Evolutionary conservation across 2,329 filamentous ascomycete genomes (phyloP).

Genomic region (Alternaria tenuissima): DNA sequence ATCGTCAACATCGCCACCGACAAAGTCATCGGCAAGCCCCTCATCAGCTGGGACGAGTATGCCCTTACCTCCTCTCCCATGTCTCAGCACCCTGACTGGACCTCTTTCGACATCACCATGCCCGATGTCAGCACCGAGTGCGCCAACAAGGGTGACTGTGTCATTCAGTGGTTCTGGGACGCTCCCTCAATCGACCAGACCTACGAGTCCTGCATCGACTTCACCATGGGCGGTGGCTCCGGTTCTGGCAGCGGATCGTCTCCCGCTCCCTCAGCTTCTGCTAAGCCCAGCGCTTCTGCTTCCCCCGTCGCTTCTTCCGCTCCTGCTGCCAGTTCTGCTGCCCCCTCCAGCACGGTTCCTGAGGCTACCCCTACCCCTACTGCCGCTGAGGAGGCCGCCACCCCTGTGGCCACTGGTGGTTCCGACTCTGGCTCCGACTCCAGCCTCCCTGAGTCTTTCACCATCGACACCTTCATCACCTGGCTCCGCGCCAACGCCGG

Average conservation of each 20-base stretch:
- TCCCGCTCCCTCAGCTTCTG: slow-evolving; percentile 19
- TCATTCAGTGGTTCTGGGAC: slow-evolving; percentile 71
- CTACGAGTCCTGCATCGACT: slow-evolving; percentile 70
- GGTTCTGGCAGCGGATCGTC: slow-evolving; percentile 26
- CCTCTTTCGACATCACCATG: slow-evolving; percentile 63
- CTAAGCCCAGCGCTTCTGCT: slow-evolving; percentile 18
- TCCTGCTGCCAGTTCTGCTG: slow-evolving; percentile 15
- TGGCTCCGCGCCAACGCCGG: slow-evolving; percentile 43
- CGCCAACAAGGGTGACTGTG: slow-evolving; percentile 59
- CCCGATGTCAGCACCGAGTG: slow-evolving; percentile 60
- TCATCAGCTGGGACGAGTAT: slow-evolving; percentile 65
- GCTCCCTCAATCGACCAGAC: slow-evolving; percentile 65
- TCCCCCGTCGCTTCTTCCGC: slow-evolving; percentile 19
- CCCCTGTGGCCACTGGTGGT: slow-evolving; percentile 20
- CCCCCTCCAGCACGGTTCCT: slow-evolving; percentile 21
- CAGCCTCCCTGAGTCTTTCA: slow-evolving; percentile 41
- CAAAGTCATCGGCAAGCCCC: slow-evolving; percentile 60
- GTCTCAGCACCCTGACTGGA: slow-evolving; percentile 53
- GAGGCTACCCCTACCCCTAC: slow-evolving; percentile 16
- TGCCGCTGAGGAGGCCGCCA: slow-evolving; percentile 12
- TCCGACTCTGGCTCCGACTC: slow-evolving; percentile 20
- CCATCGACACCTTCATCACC: slow-evolving; percentile 44
- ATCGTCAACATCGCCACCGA: slow-evolving; percentile 64
- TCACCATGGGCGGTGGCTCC: slow-evolving; percentile 55
- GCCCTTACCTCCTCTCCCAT: slow-evolving; percentile 58